Evolutionary conservation across 495 filamentous ascomycete genomes (phyloP), one percentile per base, ranked within the genome.

Genomic region (Daldinia loculata): DNA sequence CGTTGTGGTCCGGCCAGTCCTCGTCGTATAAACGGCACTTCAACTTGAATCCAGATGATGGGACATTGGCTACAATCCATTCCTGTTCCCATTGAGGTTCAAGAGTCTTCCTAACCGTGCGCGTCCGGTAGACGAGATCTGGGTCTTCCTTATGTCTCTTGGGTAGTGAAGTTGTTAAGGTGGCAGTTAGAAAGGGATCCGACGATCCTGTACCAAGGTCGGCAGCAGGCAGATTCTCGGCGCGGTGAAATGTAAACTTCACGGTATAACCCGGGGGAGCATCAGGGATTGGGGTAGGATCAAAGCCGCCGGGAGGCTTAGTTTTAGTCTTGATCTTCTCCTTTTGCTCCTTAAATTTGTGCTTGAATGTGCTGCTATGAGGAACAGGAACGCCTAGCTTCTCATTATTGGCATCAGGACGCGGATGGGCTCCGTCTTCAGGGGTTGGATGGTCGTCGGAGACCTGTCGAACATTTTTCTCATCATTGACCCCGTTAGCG

Each of bases 51-150:
- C 94, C 94, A 1, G 85, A 87, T 0, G 87, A 80, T 0, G 94
- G 93, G 0, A 98, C 85, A 71, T 97, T 94, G 52, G 92, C 90
- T 34, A 98, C 89, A 38, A 92, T 87, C 95, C 95, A 98, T 34
- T 92, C 88, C 19, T 87, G 85, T 43, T 97, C 87, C 95, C 95
- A 98, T 17, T 80, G 82, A 0, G 95, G 93, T 68, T 95, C 86
- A 6, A 85, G 87, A 41, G 85, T 88, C 57, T 82, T 87, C 51
- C 89, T 88, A 12, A 94, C 78, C 0, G 95, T 98, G 0, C 85
- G 88, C 0, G 93, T 96, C 4, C 95, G 89, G 67, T 90, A 88
- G n/a, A 81, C 80, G 32, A 95, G 78, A 4, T 84, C 78, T 0
- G 93, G 91, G 71, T 93, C 90, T 77, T 95, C 90, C 70, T 92